Evolutionary conservation across 345 rosid genomes (phyloP), one percentile per base, ranked within the genome.

Genomic region (Moricandia arvensis): DNA sequence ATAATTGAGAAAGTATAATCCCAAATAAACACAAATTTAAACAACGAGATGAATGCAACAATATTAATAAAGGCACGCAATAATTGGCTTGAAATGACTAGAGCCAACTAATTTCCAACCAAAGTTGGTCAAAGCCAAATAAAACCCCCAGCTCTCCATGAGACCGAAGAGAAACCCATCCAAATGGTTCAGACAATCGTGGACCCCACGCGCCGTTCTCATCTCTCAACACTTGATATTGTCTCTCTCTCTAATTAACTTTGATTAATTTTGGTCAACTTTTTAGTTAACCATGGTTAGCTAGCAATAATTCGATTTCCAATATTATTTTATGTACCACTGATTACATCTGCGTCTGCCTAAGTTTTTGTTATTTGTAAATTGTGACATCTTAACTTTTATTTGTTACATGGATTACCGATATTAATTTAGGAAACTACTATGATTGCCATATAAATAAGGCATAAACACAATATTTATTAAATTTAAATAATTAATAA

Each of bases 171-270:
- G 74, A 38, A 61, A 67, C 69, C 47, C 77, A 33, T 66, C 63
- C 45, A 58, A 47, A 64, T 71, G 61, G 61, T 66, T 72, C 70
- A 78, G 75, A 79, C 79, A 73, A 69, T 45, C 78, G 66, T 73
- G 82, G 82, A 43, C 78, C 78, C 81, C 75, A 79, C 79, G 71
- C 79, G 78, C 82, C 79, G 82, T 15, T 67, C 77, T 53, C 31
- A 29, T 31, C 12, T 61, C 49, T 67, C 73, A 41, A 69, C 69
- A 75, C 74, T 69, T 53, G 67, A 6, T 61, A 60, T 63, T 68
- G 45, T 66, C 37, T 67, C 69, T 69, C 61, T 60, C 63, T 49
- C 60, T 63, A 31, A 76, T 30, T 41, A 78, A 78, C 70, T 55
- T 79, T 68, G 78, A 61, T 79, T 73, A 62, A 11, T 21, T 53